A percentile compares a stretch with the other conserved stretches of the same genome.
Conservation (phyloP, 768 basidiomycete genomes). For the Lactarius tabidus region DNA sequence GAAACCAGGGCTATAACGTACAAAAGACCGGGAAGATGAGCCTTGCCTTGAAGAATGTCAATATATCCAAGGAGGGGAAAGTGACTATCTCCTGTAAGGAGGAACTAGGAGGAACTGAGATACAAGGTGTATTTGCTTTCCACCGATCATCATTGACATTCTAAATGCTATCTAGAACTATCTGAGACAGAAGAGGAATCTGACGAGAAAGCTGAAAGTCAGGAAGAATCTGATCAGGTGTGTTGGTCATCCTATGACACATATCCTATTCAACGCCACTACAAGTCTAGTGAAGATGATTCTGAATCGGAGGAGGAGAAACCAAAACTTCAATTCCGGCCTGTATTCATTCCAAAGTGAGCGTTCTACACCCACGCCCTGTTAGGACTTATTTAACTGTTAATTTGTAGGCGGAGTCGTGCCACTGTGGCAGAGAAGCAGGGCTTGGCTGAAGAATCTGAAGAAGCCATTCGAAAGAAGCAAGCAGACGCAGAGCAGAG, state of each 20-base stretch:
- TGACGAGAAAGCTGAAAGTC: slow-evolving; percentile 36
- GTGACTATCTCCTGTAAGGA: slow-evolving; percentile 76
- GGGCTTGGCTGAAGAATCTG: slow-evolving; percentile 62
- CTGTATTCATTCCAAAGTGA: slow-evolving; percentile 93
- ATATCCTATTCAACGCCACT: slow-evolving; percentile 24
- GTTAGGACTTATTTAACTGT: background rate
- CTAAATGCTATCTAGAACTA: slow-evolving; percentile 26
- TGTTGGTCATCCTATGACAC: slow-evolving; percentile 23
- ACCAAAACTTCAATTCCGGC: slow-evolving; percentile 76
- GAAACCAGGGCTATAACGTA: slow-evolving; percentile 32
- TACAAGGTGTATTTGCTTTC: slow-evolving; percentile 39
- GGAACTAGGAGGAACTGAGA: slow-evolving; percentile 69
- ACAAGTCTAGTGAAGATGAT: slow-evolving; percentile 82
- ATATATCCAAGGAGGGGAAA: slow-evolving; percentile 73
- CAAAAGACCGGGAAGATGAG: slow-evolving; percentile 48
- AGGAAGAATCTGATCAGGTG: slow-evolving; percentile 44
- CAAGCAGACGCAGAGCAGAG: slow-evolving; percentile 78
- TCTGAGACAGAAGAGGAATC: slow-evolving; percentile 48
- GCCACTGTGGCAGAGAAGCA: slow-evolving; percentile 69
- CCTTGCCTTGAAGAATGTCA: slow-evolving; percentile 73
- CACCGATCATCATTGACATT: slow-evolving; percentile 16
- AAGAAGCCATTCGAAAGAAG: slow-evolving; percentile 65
- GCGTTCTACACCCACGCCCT: slow-evolving; percentile 29
- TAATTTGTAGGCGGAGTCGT: slow-evolving; percentile 59
- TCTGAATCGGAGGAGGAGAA: slow-evolving; percentile 73